Evolutionary conservation across 2,329 filamentous ascomycete genomes (phyloP).

Genomic region (Onygena corvina): DNA sequence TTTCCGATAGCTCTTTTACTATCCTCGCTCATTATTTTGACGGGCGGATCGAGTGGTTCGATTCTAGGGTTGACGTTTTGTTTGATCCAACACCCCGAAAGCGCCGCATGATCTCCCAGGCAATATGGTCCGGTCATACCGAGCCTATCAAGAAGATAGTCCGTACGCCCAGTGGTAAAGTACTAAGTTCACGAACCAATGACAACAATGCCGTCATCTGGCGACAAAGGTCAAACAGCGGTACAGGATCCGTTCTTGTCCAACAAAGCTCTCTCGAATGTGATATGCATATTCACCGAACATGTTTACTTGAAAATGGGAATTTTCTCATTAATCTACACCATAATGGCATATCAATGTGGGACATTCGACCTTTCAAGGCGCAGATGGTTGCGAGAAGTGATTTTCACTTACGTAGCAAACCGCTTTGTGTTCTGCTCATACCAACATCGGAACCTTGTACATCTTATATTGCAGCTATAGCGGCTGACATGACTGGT

Average conservation of each 20-base stretch:
- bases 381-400: conserved; percentile 50
- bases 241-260: conserved; percentile 44
- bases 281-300: conserved; percentile 62
- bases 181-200: conserved; percentile 68
- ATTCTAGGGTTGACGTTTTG: conserved; percentile 63
- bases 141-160: conserved; percentile 72
- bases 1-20: conserved; percentile 51
- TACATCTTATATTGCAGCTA: conserved; percentile 59
- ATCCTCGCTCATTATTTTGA: conserved; percentile 75
- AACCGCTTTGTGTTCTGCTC: conserved; percentile 66
- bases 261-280: conserved; percentile 58
- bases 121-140: conserved; percentile 75
- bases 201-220: conserved; percentile 72
- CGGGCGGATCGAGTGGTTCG: conserved; percentile 70
- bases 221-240: conserved; percentile 50
- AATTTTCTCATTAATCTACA: conserved; percentile 72
- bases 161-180: conserved; percentile 67
- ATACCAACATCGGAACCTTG: conserved; percentile 50
- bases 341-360: conserved; percentile 57
- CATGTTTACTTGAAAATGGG: conserved; percentile 64
- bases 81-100: conserved; percentile 58
- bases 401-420: conserved; percentile 51
- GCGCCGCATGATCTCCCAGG: conserved; percentile 49
- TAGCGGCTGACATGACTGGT: conserved; percentile 65
- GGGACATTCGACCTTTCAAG: conserved; percentile 57